These are phyloP conservation scores for Massarina eburnea DNA, from an alignment of 2,329 filamentous ascomycete species.

Conservation along the genomic window DNA sequence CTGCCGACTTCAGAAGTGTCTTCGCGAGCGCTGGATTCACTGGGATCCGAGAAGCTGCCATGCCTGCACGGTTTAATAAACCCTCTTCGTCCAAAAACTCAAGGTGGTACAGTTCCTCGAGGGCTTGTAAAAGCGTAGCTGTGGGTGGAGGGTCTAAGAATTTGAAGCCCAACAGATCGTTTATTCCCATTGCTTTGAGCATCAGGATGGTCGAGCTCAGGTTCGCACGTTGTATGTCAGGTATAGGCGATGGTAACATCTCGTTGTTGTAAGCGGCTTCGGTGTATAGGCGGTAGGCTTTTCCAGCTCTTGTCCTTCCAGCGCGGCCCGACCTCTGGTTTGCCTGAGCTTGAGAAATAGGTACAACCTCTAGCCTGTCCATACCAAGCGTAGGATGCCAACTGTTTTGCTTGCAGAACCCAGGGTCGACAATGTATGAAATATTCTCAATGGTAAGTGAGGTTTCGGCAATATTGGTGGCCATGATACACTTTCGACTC, in stretches of 20 bases:
- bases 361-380: slow-evolving; percentile 93
- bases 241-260: slow-evolving; percentile 79
- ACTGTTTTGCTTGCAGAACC: slow-evolving; percentile 96
- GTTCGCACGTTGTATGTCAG: slow-evolving; percentile 95
- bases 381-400: slow-evolving; percentile 98
- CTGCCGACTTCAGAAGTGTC: slow-evolving; percentile 82
- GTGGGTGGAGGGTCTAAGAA: slow-evolving; percentile 99
- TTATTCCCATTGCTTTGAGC: slow-evolving; percentile 99
- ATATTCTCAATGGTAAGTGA: slow-evolving; percentile 98
- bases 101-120: slow-evolving; percentile 92
- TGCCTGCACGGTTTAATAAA: slow-evolving; percentile 82
- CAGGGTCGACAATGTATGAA: slow-evolving; percentile 36
- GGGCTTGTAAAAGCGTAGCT: slow-evolving; percentile 93
- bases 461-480: slow-evolving; percentile 97
- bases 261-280: slow-evolving; percentile 94
- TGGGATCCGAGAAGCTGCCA: slow-evolving; percentile 98
- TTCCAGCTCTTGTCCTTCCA: slow-evolving; percentile 91
- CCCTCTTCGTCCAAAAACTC: slow-evolving; percentile 94
- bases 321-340: slow-evolving; percentile 92
- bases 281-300: slow-evolving; percentile 86
- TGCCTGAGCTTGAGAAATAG: slow-evolving; percentile 94
- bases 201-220: slow-evolving; percentile 90
- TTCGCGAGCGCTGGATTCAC: slow-evolving; percentile 95
- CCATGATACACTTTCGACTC: slow-evolving; percentile 90
- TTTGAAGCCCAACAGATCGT: slow-evolving; percentile 94